Evolutionary conservation across 1,284 basidiomycete species (phyloP), one percentile per base, ranked within the genome.

Genomic region (Malassezia japonica): DNA sequence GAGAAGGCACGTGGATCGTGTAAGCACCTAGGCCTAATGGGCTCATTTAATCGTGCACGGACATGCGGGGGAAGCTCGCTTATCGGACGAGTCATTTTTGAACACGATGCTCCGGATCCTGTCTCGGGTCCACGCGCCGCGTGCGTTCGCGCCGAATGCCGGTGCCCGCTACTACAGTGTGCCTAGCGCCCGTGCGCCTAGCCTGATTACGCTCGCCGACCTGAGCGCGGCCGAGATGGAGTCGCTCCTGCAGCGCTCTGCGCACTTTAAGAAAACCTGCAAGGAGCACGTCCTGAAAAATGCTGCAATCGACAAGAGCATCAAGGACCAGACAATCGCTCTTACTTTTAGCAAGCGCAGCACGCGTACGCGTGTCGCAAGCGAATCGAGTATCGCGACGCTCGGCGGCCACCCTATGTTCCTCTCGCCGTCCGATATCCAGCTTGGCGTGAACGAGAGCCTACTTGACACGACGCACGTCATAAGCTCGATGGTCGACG

Each of bases 401-500:
- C 46, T 71, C 52, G 75, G 75, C 23, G 92, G 91, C 3, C 82
- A 84, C n/a, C 82, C 90, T 0, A 79, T 96, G 62, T 98, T 96
- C 75, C 77, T 98, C n/a, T 87, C 90, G 2, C 78, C 77, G 35
- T 82, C 85, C 1, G 92, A 98, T 72, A 94, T 96, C 54, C 92
- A 98, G 69, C 78, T 98, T 27, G 92, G 92, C 46, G 91, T 96
- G 28, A 98, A 96, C 74, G 92, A 98, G 79, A 83, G 78, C 35
- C 73, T 83, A 16, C 78, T 85, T 42, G 94, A 98, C 76, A 83
- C 86, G 0, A 85, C 87, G 12, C 73, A 68, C 53, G 79, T 85
- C 16, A 87, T 98, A 13, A 84, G 87, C 16, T 86, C 87, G 15
- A 95, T 98, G 91, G 86, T 84, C 49, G 85, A 96, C 74, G 94